A percentile compares a stretch with the other conserved stretches of the same genome.
These are phyloP conservation scores for Vitis hybrid DNA, from an alignment of 177 flowering plant genomes.

Conservation along the genomic window DNA sequence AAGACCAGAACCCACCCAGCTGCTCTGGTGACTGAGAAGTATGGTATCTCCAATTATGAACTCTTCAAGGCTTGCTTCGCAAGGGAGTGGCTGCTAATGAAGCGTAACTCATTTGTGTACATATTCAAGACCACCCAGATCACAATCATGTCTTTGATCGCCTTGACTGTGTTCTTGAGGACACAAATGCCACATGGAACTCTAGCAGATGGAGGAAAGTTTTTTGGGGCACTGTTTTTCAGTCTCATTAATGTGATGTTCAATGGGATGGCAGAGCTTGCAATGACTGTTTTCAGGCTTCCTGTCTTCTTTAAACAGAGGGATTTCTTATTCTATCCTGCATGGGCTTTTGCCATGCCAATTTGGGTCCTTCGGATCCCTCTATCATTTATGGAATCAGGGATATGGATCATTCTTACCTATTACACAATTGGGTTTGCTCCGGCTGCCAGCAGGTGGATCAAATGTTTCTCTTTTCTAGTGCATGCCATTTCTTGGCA, in stretches of 20 bases:
- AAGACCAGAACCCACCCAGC: slow-evolving; percentile 42
- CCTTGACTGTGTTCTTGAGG: slow-evolving; percentile 50
- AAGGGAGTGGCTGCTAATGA: slow-evolving; percentile 53
- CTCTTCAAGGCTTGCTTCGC: slow-evolving; percentile 56
- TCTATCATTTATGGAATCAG: slow-evolving; percentile 51
- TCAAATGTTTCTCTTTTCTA: not conserved
- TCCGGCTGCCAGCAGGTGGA: slow-evolving; percentile 49
- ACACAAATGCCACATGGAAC: slow-evolving; percentile 46
- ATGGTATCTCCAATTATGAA: slow-evolving; percentile 51
- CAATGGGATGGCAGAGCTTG: slow-evolving; percentile 61
- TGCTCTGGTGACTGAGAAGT: slow-evolving; percentile 52
- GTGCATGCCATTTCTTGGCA: not conserved
- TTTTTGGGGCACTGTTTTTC: slow-evolving; percentile 56
- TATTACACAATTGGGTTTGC: slow-evolving; percentile 65
- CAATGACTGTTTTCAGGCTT: slow-evolving; percentile 51
- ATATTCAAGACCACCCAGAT: slow-evolving; percentile 51
- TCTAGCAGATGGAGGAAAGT: slow-evolving; percentile 42
- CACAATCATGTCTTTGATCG: slow-evolving; percentile 42
- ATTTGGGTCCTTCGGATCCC: slow-evolving; percentile 54
- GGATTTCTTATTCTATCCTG: slow-evolving; percentile 53
- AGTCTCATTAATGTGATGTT: slow-evolving; percentile 50
- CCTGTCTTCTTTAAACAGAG: slow-evolving; percentile 69
- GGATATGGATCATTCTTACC: slow-evolving; percentile 48
- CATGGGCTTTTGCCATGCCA: slow-evolving; percentile 64
- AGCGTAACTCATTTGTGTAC: slow-evolving; percentile 45